A percentile compares a stretch with the other conserved stretches of the same genome.
These are phyloP conservation scores for Coccomyxa subellipsoidea DNA, from an alignment of 163 green algal genomes.

Conservation along the genomic window DNA sequence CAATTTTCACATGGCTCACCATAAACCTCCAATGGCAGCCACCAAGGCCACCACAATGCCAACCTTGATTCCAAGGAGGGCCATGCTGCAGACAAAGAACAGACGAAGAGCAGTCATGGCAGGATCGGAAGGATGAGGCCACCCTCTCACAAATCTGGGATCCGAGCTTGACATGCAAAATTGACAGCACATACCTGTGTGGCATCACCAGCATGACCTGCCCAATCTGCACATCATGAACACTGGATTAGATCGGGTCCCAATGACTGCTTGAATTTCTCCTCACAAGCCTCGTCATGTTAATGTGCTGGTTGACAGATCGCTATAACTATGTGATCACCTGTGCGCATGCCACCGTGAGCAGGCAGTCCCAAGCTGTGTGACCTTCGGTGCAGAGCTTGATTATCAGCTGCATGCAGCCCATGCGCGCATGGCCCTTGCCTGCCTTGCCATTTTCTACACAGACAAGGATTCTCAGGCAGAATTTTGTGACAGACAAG, in stretches of 20 bases:
- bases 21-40: background rate
- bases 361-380: slow-evolving; percentile 4
- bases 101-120: too few relatives aligned
- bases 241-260: background rate
- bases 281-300: too few relatives aligned
- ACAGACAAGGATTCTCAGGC: background rate
- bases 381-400: background rate
- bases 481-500: background rate
- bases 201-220: slow-evolving; percentile 8
- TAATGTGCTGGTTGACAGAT: too few relatives aligned
- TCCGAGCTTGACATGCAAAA: background rate
- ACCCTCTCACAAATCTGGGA: too few relatives aligned
- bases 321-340: too few relatives aligned
- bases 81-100: background rate
- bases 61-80: background rate
- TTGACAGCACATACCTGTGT: background rate
- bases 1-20: background rate
- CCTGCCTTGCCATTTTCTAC: background rate
- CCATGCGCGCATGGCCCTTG: background rate
- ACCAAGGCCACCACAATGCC: background rate
- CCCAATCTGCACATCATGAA: background rate
- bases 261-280: too few relatives aligned
- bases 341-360: slow-evolving; percentile 4
- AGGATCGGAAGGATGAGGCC: too few relatives aligned
- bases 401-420: background rate